Percentiles rank a stretch among this genome's conserved stretches.
phyloP scores from a whole-genome alignment of 345 rosid genomes.

The Hibiscus trionum region DNA sequence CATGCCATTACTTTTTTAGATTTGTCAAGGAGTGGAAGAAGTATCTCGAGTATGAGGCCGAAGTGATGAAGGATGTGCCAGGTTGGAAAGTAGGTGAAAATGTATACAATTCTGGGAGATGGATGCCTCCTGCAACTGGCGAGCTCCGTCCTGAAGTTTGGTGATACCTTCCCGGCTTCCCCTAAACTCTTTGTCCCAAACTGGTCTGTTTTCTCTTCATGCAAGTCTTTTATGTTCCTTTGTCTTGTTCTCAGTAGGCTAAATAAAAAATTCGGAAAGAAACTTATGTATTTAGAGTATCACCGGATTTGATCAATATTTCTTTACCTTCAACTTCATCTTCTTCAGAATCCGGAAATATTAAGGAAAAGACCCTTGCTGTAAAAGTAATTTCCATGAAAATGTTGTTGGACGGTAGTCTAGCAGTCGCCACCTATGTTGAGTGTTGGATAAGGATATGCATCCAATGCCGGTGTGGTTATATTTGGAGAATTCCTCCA shows the following conservation, averaged over 20 bases:
- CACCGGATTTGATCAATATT: not conserved
- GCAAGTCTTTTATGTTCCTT: not conserved
- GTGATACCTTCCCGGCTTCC: conserved; percentile 47
- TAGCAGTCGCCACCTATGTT: not conserved
- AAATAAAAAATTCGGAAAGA: conserved; percentile 11
- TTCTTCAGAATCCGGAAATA: not conserved
- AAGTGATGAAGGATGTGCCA: conserved; percentile 97
- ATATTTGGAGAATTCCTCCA: too few species aligned
- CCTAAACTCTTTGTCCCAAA: not conserved
- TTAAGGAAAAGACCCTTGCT: not conserved
- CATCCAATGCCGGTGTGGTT: too few species aligned
- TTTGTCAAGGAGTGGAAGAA: conserved; percentile 95
- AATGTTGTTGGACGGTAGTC: not conserved
- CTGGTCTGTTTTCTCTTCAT: not conserved
- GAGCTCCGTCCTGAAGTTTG: conserved; percentile 98
- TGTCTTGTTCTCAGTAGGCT: not conserved
- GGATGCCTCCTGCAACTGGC: conserved; percentile 99
- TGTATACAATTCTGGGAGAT: conserved; percentile 87
- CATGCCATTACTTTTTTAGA: conserved; percentile 26
- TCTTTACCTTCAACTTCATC: not conserved
- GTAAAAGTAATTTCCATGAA: not conserved
- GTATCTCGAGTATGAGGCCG: conserved; percentile 95
- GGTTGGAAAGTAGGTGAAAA: conserved; percentile 98
- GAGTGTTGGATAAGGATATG: too few species aligned
- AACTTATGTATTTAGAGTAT: not conserved